A percentile compares a stretch with the other conserved stretches of the same genome.
phyloP scores from a whole-genome alignment of 2,329 filamentous ascomycete species.

The Shiraia bambusicola region DNA sequence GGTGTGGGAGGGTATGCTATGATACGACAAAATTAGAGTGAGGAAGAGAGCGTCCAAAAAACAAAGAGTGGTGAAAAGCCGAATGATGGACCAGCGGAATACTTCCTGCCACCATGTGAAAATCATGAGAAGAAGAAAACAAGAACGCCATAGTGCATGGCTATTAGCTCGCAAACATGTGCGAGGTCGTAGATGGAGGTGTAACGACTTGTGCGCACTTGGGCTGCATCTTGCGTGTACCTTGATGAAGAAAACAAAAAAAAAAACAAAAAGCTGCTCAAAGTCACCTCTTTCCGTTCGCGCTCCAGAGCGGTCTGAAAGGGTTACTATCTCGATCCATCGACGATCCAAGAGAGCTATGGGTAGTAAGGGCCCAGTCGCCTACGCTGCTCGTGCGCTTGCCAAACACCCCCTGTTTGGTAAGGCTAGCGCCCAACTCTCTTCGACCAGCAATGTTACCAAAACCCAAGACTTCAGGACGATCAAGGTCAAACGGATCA shows the following conservation, averaged over 20 bases:
- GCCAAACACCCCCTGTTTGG: slow-evolving; percentile 27
- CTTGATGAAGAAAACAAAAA: background rate
- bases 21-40: no score
- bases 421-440: slow-evolving; percentile 33
- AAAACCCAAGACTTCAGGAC: slow-evolving; percentile 43
- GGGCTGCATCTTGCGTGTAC: slow-evolving; percentile 16
- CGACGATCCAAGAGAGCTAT: slow-evolving; percentile 20
- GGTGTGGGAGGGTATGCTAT: no score
- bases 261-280: background rate
- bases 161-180: background rate
- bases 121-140: background rate
- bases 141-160: background rate
- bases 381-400: slow-evolving; percentile 34
- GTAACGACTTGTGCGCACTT: slow-evolving; percentile 10
- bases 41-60: no score
- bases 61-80: slow-evolving; percentile 2
- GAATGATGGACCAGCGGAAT: slow-evolving; percentile 35
- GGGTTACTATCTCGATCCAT: slow-evolving; percentile 18
- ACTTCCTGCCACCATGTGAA: slow-evolving; percentile 35
- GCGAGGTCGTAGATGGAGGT: slow-evolving; percentile 4
- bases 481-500: slow-evolving; percentile 46
- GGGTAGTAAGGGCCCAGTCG: slow-evolving; percentile 29
- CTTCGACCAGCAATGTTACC: slow-evolving; percentile 28
- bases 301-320: slow-evolving; percentile 18
- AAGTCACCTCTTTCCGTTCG: slow-evolving; percentile 22